A percentile compares a stretch with the other conserved stretches of the same genome.
These are phyloP conservation scores for Zanthoxylum bungeanum DNA, from an alignment of 345 rosid species.

Conservation along the genomic window DNA sequence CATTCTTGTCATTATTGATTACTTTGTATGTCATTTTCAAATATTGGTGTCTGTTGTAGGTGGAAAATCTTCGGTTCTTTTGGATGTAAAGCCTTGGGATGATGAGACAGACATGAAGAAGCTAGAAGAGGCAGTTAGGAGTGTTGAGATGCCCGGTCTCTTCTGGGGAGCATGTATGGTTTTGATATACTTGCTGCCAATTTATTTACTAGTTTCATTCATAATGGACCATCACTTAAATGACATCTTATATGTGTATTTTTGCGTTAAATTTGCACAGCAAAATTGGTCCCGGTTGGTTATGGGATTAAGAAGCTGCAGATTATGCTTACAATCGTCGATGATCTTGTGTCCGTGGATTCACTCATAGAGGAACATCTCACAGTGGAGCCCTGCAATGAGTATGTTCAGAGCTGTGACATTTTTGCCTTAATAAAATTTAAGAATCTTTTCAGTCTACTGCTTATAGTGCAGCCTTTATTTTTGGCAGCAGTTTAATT, in stretches of 20 bases:
- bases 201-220: neutral
- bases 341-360: slow-evolving; percentile 93
- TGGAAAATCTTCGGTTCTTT: slow-evolving; percentile 86
- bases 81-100: slow-evolving; percentile 98
- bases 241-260: neutral
- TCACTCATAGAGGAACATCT: slow-evolving; percentile 69
- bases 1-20: neutral
- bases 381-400: slow-evolving; percentile 70
- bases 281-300: slow-evolving; percentile 81
- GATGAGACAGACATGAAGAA: slow-evolving; percentile 99
- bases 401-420: slow-evolving; percentile 88
- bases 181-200: neutral
- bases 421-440: slow-evolving; percentile 96
- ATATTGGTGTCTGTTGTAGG: slow-evolving; percentile 30
- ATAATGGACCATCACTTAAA: neutral
- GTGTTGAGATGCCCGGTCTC: slow-evolving; percentile 80
- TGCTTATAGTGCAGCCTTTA: neutral
- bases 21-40: neutral
- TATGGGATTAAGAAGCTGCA: slow-evolving; percentile 91
- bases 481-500: slow-evolving; percentile 1
- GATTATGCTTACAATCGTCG: slow-evolving; percentile 87
- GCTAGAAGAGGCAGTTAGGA: slow-evolving; percentile 69
- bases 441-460: slow-evolving; percentile 16
- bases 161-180: slow-evolving; percentile 92
- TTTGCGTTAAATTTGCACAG: slow-evolving; percentile 34